Evolutionary conservation across 352 stramenopile genomes (phyloP).

Genomic region (Blastocystis sp.): DNA sequence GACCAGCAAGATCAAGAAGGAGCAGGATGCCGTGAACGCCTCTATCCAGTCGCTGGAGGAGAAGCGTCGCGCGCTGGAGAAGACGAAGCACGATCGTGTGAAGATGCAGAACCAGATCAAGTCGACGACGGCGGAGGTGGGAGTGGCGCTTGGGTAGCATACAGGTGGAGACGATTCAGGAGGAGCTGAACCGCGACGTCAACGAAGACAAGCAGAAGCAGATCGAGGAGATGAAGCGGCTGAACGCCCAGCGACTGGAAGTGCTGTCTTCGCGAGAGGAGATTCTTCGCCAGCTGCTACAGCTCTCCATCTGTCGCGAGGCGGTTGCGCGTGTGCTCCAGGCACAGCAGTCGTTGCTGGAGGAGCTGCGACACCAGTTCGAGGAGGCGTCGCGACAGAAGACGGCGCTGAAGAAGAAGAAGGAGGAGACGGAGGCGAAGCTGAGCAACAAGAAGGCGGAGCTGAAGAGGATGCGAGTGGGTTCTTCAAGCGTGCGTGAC

Average conservation of each 20-base stretch:
- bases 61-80: not conserved
- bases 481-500: not conserved
- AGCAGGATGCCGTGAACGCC: slow-evolving; percentile 57
- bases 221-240: slow-evolving; percentile 60
- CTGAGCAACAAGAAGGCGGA: slow-evolving; percentile 62
- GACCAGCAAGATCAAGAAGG: slow-evolving; percentile 61
- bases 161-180: not conserved
- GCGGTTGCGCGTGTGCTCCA: not conserved
- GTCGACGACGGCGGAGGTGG: not conserved
- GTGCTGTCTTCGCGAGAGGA: not conserved
- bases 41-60: not conserved
- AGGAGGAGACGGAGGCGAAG: slow-evolving; percentile 60
- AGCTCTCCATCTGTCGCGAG: not conserved
- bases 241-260: not conserved
- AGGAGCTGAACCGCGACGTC: not conserved
- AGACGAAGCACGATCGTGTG: not conserved
- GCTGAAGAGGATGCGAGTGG: slow-evolving; percentile 59
- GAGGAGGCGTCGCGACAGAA: not conserved
- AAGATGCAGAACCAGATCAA: not conserved
- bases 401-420: not conserved
- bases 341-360: not conserved
- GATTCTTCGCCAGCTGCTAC: not conserved
- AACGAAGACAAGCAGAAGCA: slow-evolving; percentile 60
- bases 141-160: not conserved
- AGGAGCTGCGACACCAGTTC: not conserved